Percentiles rank a stretch among this genome's conserved stretches.
phyloP scores from a whole-genome alignment of 192 early-diverging fungal genomes.

The Umbelopsis vinacea region DNA sequence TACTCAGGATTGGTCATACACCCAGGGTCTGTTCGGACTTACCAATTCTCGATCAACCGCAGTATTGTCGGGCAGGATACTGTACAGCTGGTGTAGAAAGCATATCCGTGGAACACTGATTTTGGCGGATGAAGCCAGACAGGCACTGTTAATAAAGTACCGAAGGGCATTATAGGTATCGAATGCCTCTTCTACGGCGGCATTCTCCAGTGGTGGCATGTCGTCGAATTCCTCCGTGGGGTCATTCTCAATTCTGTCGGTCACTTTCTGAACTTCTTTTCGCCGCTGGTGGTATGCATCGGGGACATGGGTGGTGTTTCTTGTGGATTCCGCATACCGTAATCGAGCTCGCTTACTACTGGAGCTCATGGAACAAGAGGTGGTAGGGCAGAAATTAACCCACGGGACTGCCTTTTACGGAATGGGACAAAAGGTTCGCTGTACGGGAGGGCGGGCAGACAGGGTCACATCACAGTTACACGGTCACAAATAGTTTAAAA shows the following conservation, averaged over 20 bases:
- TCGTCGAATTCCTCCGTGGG: not conserved
- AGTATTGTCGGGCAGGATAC: conserved; percentile 44
- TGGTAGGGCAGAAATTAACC: no score
- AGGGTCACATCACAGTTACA: no score
- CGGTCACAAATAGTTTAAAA: no score
- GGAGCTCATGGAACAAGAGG: conserved; percentile 1
- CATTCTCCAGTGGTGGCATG: not conserved
- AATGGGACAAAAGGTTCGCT: no score
- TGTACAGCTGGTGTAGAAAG: conserved; percentile 53
- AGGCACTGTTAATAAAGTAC: conserved; percentile 8
- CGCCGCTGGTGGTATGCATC: not conserved
- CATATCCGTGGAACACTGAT: conserved; percentile 36
- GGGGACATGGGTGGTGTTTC: not conserved
- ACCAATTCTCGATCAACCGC: conserved; percentile 50
- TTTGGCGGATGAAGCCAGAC: not conserved
- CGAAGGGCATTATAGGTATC: conserved; percentile 3
- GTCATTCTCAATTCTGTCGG: not conserved
- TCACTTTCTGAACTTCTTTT: not conserved
- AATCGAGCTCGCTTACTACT: conserved; percentile 12
- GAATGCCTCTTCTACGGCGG: not conserved
- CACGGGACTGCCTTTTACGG: not conserved
- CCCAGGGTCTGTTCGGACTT: conserved; percentile 5
- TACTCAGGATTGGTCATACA: not conserved
- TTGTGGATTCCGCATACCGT: not conserved
- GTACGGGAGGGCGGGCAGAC: no score